Conservation (phyloP, 75 land plant species). For the Cupressus sempervirens region DNA sequence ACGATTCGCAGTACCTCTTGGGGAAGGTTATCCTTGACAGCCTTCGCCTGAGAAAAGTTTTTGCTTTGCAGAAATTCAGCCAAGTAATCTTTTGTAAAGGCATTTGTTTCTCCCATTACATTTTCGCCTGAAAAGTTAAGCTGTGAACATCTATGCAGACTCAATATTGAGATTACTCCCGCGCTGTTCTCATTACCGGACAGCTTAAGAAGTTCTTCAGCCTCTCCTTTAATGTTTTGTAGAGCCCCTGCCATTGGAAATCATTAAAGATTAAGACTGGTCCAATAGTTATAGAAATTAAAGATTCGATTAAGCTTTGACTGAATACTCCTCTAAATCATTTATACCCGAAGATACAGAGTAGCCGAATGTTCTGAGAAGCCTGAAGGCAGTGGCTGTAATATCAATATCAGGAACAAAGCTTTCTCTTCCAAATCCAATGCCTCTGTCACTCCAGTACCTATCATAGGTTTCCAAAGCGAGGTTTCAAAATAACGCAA, state of each 20-base stretch:
- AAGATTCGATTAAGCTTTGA: not conserved
- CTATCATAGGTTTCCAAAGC: conserved; percentile 17
- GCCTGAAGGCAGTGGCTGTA: conserved; percentile 86
- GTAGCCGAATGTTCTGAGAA: conserved; percentile 74
- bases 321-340: not conserved
- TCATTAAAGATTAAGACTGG: not conserved
- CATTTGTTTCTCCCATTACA: conserved; percentile 47
- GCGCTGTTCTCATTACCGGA: conserved; percentile 69
- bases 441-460: conserved; percentile 68
- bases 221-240: not conserved
- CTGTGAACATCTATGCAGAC: conserved; percentile 72
- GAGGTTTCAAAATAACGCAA: not conserved
- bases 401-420: conserved; percentile 51
- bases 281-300: not conserved
- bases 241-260: conserved; percentile 13
- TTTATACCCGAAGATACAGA: conserved; percentile 59
- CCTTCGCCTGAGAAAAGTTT: not conserved
- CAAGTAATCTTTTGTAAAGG: conserved; percentile 29
- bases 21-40: conserved; percentile 27
- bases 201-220: not conserved
- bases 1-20: conserved; percentile 13
- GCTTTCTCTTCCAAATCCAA: conserved; percentile 70
- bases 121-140: conserved; percentile 61
- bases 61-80: not conserved
- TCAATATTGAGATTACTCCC: conserved; percentile 59